Evolutionary conservation across 108 stramenopile genomes (phyloP).

Genomic region (Discostella pseudostelligera): DNA sequence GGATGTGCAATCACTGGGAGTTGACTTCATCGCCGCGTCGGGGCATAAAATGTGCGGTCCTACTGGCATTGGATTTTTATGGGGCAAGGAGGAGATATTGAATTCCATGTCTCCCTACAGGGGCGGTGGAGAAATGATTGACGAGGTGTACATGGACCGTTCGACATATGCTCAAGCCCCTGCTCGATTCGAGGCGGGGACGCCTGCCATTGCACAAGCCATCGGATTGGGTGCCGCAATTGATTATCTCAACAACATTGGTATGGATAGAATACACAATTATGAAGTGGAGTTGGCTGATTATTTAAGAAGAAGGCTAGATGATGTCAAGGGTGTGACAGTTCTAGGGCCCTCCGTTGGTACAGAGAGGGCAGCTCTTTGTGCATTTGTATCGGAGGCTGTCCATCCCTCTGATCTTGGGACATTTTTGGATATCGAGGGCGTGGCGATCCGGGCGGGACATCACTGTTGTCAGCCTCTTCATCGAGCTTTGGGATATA

Average conservation of each 20-base stretch:
- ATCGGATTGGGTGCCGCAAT: slow-evolving; percentile 91
- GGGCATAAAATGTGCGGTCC: slow-evolving; percentile 99
- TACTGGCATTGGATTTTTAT: slow-evolving; percentile 96
- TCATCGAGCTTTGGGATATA: slow-evolving; percentile 83
- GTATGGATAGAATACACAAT: slow-evolving; percentile 84
- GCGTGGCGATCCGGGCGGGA: slow-evolving; percentile 93
- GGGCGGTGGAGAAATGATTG: slow-evolving; percentile 97
- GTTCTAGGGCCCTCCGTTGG: slow-evolving; percentile 73
- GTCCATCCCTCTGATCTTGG: slow-evolving; percentile 94
- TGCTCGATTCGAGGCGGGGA: slow-evolving; percentile 94
- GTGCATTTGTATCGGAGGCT: slow-evolving; percentile 79
- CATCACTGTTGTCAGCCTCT: slow-evolving; percentile 98
- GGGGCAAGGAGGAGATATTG: slow-evolving; percentile 75
- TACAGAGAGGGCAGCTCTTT: slow-evolving; percentile 75
- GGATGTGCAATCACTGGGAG: slow-evolving; percentile 84
- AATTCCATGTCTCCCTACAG: slow-evolving; percentile 89
- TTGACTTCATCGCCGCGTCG: slow-evolving; percentile 93
- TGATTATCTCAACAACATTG: slow-evolving; percentile 77
- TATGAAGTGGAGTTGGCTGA: slow-evolving; percentile 85
- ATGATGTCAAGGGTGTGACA: slow-evolving; percentile 71
- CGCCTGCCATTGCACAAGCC: slow-evolving; percentile 94
- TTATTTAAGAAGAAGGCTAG: slow-evolving; percentile 75
- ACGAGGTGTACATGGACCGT: slow-evolving; percentile 81
- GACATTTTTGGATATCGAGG: slow-evolving; percentile 95
- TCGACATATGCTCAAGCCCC: slow-evolving; percentile 88